Percentiles rank a stretch among this genome's conserved stretches.
Evolutionary conservation across 352 stramenopile genomes (phyloP).

Genomic region (Pythium pectinolyticum): DNA sequence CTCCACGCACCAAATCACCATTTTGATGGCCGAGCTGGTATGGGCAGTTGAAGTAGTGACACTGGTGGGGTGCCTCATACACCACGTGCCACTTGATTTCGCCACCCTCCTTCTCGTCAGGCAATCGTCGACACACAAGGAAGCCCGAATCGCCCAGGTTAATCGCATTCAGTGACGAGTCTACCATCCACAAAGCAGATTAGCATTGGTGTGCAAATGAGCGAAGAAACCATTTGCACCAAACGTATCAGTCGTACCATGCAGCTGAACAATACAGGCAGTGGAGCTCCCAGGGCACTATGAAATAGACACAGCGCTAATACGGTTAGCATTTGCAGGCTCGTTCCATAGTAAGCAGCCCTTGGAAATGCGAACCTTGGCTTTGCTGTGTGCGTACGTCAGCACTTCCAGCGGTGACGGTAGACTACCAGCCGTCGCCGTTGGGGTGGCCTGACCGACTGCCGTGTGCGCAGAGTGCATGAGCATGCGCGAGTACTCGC

Average conservation of each 20-base stretch:
- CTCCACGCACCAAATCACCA: constrained; percentile 75
- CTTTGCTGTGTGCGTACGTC: constrained; percentile 59
- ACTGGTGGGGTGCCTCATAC: constrained; percentile 89
- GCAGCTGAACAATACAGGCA: constrained; percentile 79
- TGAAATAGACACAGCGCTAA: not conserved
- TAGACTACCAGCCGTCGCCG: constrained; percentile 23
- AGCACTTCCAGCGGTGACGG: constrained; percentile 71
- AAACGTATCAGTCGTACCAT: constrained; percentile 38
- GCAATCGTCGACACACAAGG: constrained; percentile 78
- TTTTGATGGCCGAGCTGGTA: constrained; percentile 92
- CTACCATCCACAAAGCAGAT: constrained; percentile 25
- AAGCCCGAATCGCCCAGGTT: constrained; percentile 96
- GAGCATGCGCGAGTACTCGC: constrained; percentile 84
- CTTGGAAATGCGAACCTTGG: constrained; percentile 38
- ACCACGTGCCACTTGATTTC: constrained; percentile 70
- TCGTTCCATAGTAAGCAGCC: too few species aligned
- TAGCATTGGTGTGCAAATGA: too few species aligned
- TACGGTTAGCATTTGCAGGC: not conserved
- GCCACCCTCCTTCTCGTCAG: constrained; percentile 37
- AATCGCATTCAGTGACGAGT: constrained; percentile 67
- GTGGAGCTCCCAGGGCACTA: constrained; percentile 83
- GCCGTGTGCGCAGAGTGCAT: constrained; percentile 57
- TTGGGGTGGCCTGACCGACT: constrained; percentile 19
- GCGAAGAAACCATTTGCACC: too few species aligned
- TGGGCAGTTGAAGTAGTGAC: constrained; percentile 97